A percentile compares a stretch with the other conserved stretches of the same genome.
Evolutionary conservation across 208 protist species (phyloP).

Genomic region (Trypanosoma vivax): DNA sequence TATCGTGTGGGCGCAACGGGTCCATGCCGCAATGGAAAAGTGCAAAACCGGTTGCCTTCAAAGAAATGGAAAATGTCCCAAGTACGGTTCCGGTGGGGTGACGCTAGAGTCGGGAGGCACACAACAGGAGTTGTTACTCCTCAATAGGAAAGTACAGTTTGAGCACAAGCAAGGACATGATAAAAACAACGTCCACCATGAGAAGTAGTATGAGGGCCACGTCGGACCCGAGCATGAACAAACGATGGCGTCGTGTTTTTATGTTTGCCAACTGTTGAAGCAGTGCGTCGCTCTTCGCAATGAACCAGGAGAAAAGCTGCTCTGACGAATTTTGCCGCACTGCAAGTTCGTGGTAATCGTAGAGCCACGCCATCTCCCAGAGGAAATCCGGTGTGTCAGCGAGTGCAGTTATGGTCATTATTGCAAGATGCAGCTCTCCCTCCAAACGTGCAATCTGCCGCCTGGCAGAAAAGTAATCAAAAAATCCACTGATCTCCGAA

Average conservation of each 20-base stretch:
- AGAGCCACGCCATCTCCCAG: conserved; percentile 68
- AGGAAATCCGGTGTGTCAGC: conserved; percentile 60
- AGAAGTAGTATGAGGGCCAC: conserved; percentile 69
- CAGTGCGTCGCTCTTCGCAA: conserved; percentile 51
- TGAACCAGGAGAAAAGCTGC: conserved; percentile 51
- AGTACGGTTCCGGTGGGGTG: too few relatives aligned
- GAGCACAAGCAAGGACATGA: conserved; percentile 39
- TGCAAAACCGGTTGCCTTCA: too few relatives aligned
- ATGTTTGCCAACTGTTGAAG: conserved; percentile 56
- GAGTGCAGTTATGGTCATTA: conserved; percentile 40
- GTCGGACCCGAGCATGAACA: conserved; percentile 77
- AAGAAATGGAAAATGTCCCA: too few relatives aligned
- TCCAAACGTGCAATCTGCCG: conserved; percentile 38
- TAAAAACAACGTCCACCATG: conserved; percentile 50
- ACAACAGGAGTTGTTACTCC: too few relatives aligned
- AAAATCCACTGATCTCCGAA: conserved; percentile 38
- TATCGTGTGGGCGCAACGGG: too few relatives aligned
- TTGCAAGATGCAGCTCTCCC: conserved; percentile 51
- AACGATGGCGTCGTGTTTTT: conserved; percentile 41
- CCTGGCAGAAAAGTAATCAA: conserved; percentile 63
- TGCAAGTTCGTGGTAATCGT: conserved; percentile 48
- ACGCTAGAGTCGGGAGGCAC: too few relatives aligned
- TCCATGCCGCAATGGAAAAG: too few relatives aligned
- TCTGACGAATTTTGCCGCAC: conserved; percentile 51
- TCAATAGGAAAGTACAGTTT: conserved; percentile 49